Base-by-base conservation (phyloP, 371 early-diverging fungal genomes). In the Saksenaea vasiformis region DNA sequence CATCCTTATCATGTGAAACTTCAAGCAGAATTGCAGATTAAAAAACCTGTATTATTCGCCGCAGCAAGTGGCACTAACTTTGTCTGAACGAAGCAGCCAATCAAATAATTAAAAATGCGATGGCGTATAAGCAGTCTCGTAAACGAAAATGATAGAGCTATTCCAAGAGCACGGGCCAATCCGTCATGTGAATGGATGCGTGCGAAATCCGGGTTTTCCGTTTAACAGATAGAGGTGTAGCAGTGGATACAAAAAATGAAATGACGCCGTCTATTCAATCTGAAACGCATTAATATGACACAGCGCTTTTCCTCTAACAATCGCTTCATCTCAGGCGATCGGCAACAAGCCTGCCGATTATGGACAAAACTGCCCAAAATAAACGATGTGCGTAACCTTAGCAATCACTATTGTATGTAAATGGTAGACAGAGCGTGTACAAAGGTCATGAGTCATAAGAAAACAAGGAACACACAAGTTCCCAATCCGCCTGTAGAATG, bases 291-390 rank as follows among this genome's bases (percentile, higher is more conserved):
- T 22, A 24, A 47, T 17, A 47, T 19, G 10, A 19, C 19, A 22
- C 24, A 47, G 51, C 14, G 19, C 14, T 5, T 22, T 22, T 19
- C n/a, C 51, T 47, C 43, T 15, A 41, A 41, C 43, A 14, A 41
- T 17, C 8, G 14, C 22, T 19, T 47, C 22, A 47, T 22, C 51
- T 47, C 51, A 47, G 51, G 22, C n/a, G 51, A 47, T 47, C 51
- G n/a, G 51, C 51, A 47, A 22, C 10, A 47, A 26, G 11, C n/a
- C n/a, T 47, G 10, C 51, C 51, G 51, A 47, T n/a, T 47, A 19
- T 47, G 24, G 51, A 19, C 51, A 47, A 47, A 47, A 47, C 51
- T 47, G 51, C 51, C 51, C 51, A 47, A 47, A 47, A 47, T 10
- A 22, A 47, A 47, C 17, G 8, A 3, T 22, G 24, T 47, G 51